Evolutionary conservation across 2,329 filamentous ascomycete genomes (phyloP), one percentile per base, ranked within the genome.

Genomic region (Penicillium fuscoglaucum): DNA sequence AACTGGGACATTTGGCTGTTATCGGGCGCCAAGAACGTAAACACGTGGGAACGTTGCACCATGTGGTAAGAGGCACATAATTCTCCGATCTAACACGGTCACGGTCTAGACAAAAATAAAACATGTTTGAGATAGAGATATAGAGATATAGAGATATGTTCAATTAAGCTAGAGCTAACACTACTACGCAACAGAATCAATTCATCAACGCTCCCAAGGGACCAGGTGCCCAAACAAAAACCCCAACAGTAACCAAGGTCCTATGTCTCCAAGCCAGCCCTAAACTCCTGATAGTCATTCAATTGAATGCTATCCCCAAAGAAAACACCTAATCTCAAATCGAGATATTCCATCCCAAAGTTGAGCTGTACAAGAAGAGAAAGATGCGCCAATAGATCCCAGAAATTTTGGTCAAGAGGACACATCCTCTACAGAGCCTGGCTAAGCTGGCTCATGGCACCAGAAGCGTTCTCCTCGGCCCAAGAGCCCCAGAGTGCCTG

Each of bases 401-500:
- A 35, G 44, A 55, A 21, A 52, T 52, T 57, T 60, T 53, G 28
- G 19, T 50, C 28, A 57, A 55, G 48, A 46, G 26, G 53, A 55
- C 41, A 53, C 33, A 33, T 45, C 58, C 43, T 65, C 57, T 67
- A 68, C 52, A 66, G 55, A 56, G 69, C 62, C 58, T 75, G 69
- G 26, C 66, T 66, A 52, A 68, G 54, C 56, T 77, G 74, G 55
- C 66, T 68, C 48, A 72, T 73, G 49, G 77, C 80, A 46, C 79
- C 82, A 35, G 77, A 78, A 48, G 80, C 80, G 50, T 79, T 77
- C 59, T 80, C 82, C 80, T 98, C 95, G 0, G 95, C 95, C 95
- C 95, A 99, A 39, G 89, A 87, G 52, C 93, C 95, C 93, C 95
- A 99, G 2, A 99, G 87, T n/a, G 91, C 93, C 67, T 91, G 86